These are phyloP conservation scores for Avena atlantica DNA, from an alignment of 176 grass and related monocot species.

Conservation along the genomic window DNA sequence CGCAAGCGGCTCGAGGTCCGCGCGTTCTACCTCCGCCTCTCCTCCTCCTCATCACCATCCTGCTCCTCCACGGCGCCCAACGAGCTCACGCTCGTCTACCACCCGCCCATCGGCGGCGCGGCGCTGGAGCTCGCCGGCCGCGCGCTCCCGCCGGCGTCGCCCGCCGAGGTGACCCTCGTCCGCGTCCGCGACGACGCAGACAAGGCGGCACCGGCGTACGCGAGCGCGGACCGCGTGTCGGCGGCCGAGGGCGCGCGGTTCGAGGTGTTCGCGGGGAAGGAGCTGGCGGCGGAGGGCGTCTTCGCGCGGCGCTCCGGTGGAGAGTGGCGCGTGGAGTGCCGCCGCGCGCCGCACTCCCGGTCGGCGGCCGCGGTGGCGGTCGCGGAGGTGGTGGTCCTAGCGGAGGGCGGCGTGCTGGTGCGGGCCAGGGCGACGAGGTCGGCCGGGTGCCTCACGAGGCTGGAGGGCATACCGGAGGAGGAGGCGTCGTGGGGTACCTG, in stretches of 20 bases:
- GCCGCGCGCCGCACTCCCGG: not conserved
- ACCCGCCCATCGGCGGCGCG: conserved; percentile 52
- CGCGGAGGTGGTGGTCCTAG: conserved; percentile 53
- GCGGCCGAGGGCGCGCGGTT: conserved; percentile 61
- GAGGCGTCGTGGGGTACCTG: conserved; percentile 22
- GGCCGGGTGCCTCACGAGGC: conserved; percentile 17
- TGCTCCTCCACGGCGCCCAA: not conserved
- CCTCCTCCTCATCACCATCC: not conserved
- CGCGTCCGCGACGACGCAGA: not conserved
- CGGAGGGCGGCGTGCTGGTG: conserved; percentile 43
- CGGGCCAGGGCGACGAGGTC: conserved; percentile 27
- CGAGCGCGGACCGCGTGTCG: conserved; percentile 53
- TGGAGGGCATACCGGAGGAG: conserved; percentile 68
- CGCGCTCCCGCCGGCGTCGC: conserved; percentile 39
- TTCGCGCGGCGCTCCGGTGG: conserved; percentile 30
- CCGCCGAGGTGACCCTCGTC: conserved; percentile 42
- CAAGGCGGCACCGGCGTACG: conserved; percentile 33
- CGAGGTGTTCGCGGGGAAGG: conserved; percentile 53
- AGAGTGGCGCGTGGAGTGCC: conserved; percentile 54
- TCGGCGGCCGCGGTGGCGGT: not conserved
- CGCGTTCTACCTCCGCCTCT: conserved; percentile 60
- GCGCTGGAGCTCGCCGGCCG: conserved; percentile 45
- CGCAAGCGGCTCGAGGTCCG: conserved; percentile 36
- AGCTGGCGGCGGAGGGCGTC: conserved; percentile 30
- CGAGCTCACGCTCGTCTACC: conserved; percentile 54